These are phyloP conservation scores for Penicillium argentinense DNA, from an alignment of 495 filamentous ascomycete species.

Conservation along the genomic window DNA sequence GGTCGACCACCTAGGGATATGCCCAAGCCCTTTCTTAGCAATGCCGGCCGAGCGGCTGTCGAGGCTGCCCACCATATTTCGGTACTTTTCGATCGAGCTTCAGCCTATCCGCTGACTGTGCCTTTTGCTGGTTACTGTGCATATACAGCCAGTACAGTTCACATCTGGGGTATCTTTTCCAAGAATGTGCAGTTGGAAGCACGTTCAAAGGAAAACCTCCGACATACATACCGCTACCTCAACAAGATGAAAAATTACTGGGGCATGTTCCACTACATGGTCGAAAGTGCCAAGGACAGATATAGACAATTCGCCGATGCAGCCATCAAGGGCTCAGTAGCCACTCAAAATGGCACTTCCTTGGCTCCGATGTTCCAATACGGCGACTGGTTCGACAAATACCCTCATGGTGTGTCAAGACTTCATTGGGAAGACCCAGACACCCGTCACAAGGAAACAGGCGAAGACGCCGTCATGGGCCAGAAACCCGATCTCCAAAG, in stretches of 20 bases:
- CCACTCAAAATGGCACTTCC: constrained; percentile 53
- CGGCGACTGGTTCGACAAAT: constrained; percentile 95
- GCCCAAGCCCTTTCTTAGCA: constrained; percentile 75
- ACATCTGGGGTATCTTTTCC: constrained; percentile 89
- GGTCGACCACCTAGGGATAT: constrained; percentile 69
- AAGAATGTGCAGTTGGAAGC: constrained; percentile 72
- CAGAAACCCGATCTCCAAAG: constrained; percentile 87
- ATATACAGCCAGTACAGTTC: constrained; percentile 87
- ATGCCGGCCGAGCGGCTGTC: constrained; percentile 72
- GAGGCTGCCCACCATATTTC: constrained; percentile 91
- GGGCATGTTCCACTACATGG: constrained; percentile 97
- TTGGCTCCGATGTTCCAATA: constrained; percentile 80
- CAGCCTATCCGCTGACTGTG: constrained; percentile 76
- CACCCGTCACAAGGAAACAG: constrained; percentile 64
- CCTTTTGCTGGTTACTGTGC: constrained; percentile 95
- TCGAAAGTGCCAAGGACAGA: constrained; percentile 86
- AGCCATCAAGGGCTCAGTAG: constrained; percentile 46
- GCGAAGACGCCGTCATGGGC: constrained; percentile 77
- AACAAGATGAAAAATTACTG: constrained; percentile 95
- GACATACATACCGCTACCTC: constrained; percentile 84
- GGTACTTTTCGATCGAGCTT: constrained; percentile 73
- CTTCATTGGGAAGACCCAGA: constrained; percentile 81
- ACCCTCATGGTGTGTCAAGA: constrained; percentile 86
- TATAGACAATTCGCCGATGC: constrained; percentile 86
- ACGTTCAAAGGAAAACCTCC: constrained; percentile 81